Percentiles rank a stretch among this genome's conserved stretches.
These are phyloP conservation scores for Yarrowia osloensis DNA, from an alignment of 805 yeast genomes.

Conservation along the genomic window DNA sequence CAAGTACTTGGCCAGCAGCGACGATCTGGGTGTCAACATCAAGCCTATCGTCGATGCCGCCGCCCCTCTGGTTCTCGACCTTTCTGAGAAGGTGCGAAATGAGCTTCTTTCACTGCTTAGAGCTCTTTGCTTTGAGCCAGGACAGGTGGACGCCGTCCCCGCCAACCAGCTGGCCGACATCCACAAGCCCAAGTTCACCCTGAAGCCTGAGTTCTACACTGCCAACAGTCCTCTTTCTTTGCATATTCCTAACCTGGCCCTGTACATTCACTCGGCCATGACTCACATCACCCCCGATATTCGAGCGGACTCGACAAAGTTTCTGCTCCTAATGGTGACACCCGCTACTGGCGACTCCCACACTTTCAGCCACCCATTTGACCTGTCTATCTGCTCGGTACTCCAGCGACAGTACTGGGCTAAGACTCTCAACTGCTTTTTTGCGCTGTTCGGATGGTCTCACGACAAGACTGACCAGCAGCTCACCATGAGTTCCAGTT, in stretches of 20 bases:
- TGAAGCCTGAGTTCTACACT: slow-evolving; percentile 13
- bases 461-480: slow-evolving; percentile 39
- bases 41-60: slow-evolving; percentile 60
- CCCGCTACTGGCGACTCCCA: slow-evolving; percentile 13
- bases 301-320: slow-evolving; percentile 71
- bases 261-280: slow-evolving; percentile 88
- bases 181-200: slow-evolving; percentile 10
- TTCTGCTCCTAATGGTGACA: slow-evolving; percentile 39
- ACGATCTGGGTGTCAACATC: slow-evolving; percentile 54
- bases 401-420: slow-evolving; percentile 61
- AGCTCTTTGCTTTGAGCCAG: slow-evolving; percentile 34
- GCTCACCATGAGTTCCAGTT: slow-evolving; percentile 39
- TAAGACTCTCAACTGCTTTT: slow-evolving; percentile 65
- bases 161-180: slow-evolving; percentile 11
- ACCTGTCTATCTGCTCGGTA: slow-evolving; percentile 56
- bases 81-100: slow-evolving; percentile 63
- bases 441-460: slow-evolving; percentile 77
- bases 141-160: slow-evolving; percentile 12
- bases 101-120: slow-evolving; percentile 51
- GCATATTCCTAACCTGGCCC: slow-evolving; percentile 46
- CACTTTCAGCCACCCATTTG: slow-evolving; percentile 54
- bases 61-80: slow-evolving; percentile 67
- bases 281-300: slow-evolving; percentile 81
- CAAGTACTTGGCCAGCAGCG: slow-evolving; percentile 48
- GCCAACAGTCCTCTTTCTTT: slow-evolving; percentile 41